Conservation (phyloP, 2,329 filamentous ascomycete species). For the Colletotrichum paranaense region DNA sequence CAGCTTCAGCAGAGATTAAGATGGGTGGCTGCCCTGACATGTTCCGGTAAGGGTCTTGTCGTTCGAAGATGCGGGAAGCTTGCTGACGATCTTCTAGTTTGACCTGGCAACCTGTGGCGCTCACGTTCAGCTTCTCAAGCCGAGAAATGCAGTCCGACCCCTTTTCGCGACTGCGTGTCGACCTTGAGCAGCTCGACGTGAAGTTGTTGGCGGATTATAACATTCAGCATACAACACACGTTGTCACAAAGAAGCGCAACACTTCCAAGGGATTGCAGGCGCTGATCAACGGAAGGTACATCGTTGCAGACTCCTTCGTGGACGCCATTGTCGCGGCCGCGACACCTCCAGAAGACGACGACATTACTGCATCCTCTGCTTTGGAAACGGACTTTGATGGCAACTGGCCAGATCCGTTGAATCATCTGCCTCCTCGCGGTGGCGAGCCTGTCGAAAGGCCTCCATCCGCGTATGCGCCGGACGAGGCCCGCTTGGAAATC, state of each 20-base stretch:
- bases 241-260: conserved; percentile 90
- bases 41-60: conserved; percentile 60
- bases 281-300: conserved; percentile 81
- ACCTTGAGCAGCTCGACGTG: conserved; percentile 87
- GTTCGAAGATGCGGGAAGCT: not conserved
- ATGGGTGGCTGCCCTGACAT: conserved; percentile 77
- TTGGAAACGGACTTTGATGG: conserved; percentile 84
- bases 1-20: conserved; percentile 71
- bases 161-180: conserved; percentile 69
- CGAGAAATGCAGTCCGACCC: conserved; percentile 77
- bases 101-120: conserved; percentile 82
- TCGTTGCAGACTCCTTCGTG: conserved; percentile 81
- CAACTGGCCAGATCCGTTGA: conserved; percentile 80
- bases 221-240: conserved; percentile 80
- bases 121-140: conserved; percentile 82
- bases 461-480: conserved; percentile 77
- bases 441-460: conserved; percentile 79
- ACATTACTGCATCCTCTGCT: conserved; percentile 60
- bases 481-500: conserved; percentile 72
- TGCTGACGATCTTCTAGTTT: conserved; percentile 61
- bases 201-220: conserved; percentile 84
- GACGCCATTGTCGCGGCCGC: conserved; percentile 76
- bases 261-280: conserved; percentile 89
- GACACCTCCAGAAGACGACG: conserved; percentile 56
- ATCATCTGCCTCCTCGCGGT: conserved; percentile 79